phyloP scores from a whole-genome alignment of 2,329 filamentous ascomycete species.

The Thermoascus crustaceus region DNA sequence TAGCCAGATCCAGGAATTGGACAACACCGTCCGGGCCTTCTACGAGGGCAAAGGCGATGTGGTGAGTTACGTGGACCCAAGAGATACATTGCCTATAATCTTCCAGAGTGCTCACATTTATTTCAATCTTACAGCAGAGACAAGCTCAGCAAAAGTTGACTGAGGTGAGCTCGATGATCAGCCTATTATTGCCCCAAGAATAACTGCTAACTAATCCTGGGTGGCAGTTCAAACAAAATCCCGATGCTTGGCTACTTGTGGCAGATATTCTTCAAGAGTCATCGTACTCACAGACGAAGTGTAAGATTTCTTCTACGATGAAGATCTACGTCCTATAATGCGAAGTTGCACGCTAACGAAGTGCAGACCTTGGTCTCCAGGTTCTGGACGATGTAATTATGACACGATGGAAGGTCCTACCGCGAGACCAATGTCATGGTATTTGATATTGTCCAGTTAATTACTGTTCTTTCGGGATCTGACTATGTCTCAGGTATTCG shows the following conservation, averaged over 20 bases:
- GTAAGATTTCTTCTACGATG: slow-evolving; percentile 44
- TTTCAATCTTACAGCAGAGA: slow-evolving; percentile 70
- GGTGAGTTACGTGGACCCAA: slow-evolving; percentile 47
- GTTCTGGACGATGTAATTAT: slow-evolving; percentile 97
- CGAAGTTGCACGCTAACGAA: slow-evolving; percentile 25
- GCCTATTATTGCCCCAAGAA: slow-evolving; percentile 9
- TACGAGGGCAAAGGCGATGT: slow-evolving; percentile 93
- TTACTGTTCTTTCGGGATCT: slow-evolving; percentile 7
- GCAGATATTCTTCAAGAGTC: slow-evolving; percentile 94
- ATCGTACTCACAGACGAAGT: slow-evolving; percentile 93
- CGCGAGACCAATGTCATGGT: slow-evolving; percentile 92
- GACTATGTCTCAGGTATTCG: slow-evolving; percentile 67
- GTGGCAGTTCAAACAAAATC: slow-evolving; percentile 94
- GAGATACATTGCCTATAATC: too few species aligned
- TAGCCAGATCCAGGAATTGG: slow-evolving; percentile 82
- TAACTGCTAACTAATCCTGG: slow-evolving; percentile 8
- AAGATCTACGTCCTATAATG: slow-evolving; percentile 12
- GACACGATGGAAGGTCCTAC: slow-evolving; percentile 97
- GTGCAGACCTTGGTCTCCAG: slow-evolving; percentile 78
- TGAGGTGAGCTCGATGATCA: slow-evolving; percentile 54
- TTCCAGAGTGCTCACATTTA: too few species aligned
- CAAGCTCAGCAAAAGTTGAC: slow-evolving; percentile 87
- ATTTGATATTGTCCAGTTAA: slow-evolving; percentile 13
- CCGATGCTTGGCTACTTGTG: slow-evolving; percentile 94
- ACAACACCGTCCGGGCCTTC: slow-evolving; percentile 91